Base-by-base conservation (phyloP, 768 basidiomycete genomes). In the Kwoniella botswanensis region DNA sequence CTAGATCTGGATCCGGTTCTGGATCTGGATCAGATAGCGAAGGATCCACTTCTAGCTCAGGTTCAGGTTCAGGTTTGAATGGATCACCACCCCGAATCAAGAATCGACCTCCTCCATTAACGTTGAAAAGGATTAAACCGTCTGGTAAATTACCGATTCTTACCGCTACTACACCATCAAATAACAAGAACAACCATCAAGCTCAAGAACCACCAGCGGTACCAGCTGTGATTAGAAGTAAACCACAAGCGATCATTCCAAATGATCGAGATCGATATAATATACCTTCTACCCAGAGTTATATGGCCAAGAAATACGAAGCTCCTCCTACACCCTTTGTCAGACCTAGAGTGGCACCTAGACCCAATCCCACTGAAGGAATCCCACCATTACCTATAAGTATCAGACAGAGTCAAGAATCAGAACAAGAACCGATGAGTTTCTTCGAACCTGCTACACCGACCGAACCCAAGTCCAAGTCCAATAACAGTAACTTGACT, bases 401-500 rank as follows among this genome's bases (percentile, higher is more conserved):
- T 10, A 21, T 18, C 17, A 35, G 11, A 4, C 18, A 35, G 7
- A 29, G 10, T 22, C 17, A 18, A 18, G 4, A 60, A 35, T 0
- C 3, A 44, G 18, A 29, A 2, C 21, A 67, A 29, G 59, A 58
- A 24, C 68, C 62, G 1, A 50, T 74, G 13, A 65, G 60, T 17
- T 76, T 73, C 58, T 79, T 77, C 63, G 78, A 79, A 21, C 78
- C 78, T 18, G 62, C 71, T 18, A 76, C 74, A 24, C 78, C 78
- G 15, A 70, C 61, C 41, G 68, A 54, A 12, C 24, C 65, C 5
- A 21, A n/a, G 22, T 57, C 41, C 44, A 17, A 63, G 17, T 6
- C 7, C 24, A 63, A 26, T 26, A 26, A 26, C 26, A 26, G 26
- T 26, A 26, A 26, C 26, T 26, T 4, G 26, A 26, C 26, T 26